Evolutionary conservation across 306 rosid species (phyloP), one percentile per base, ranked within the genome.

Genomic region (Ormosia semicastrata): DNA sequence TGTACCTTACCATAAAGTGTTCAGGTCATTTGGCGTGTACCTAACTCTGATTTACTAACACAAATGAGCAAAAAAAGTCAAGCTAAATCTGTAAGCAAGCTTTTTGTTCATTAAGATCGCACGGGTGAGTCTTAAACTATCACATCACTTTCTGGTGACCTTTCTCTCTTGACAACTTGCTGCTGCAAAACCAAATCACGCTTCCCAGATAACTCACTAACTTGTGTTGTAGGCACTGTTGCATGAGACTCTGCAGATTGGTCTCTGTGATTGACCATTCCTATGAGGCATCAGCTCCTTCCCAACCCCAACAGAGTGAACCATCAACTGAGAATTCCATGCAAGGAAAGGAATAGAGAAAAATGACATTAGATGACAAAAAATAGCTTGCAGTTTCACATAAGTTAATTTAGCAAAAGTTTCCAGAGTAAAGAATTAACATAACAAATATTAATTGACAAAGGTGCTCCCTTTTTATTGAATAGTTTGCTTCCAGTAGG

Each of bases 251-350:
- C 66, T 5, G 9, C 69, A 73, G 73, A 30, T 41, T n/a, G n/a
- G n/a, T n/a, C 33, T 73, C 33, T 43, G 36, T 43, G 32, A 67
- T 63, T 52, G 18, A 14, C 74, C 68, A 75, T 46, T 74, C 83
- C 91, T 86, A 32, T 81, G 73, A 1, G 89, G 88, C 89, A 88
- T 88, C 78, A 88, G 77, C 83, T 88, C 91, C 77, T 86, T 83
- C n/a, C 88, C 89, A 58, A 57, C 76, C 37, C 11, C 80, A 52
- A 84, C 73, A 40, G 75, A 43, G 67, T 49, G 11, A 60, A n/a
- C 66, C 91, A 91, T 77, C 80, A 83, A 44, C 91, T 88, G 89
- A 15, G 13, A 77, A 85, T 72, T 76, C 52, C 59, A 5, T 8
- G 11, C 3, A 52, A 33, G 53, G 50, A 75, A 6, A 66, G 52